Conservation (phyloP, 192 early-diverging fungal species). For the Entomortierella chlamydospora region DNA sequence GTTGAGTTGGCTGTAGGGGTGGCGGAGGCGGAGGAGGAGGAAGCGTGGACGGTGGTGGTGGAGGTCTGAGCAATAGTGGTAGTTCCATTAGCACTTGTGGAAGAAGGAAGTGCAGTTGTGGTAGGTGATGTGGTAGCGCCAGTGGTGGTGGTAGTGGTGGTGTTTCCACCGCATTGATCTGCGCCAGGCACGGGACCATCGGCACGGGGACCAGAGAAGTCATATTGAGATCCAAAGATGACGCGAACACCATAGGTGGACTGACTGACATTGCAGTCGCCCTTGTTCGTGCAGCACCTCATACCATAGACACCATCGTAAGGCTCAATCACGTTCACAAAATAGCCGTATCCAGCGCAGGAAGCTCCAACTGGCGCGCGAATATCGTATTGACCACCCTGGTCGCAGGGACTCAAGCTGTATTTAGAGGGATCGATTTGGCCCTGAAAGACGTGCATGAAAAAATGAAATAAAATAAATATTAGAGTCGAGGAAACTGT, state of each 20-base stretch:
- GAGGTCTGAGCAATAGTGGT: neutral
- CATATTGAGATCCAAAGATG: slow-evolving; percentile 39
- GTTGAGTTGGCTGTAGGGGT: neutral
- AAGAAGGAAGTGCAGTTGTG: neutral
- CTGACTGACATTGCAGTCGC: slow-evolving; percentile 24
- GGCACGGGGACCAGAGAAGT: slow-evolving; percentile 36
- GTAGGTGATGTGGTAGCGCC: neutral
- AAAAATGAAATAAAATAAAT: neutral
- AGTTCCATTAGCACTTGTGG: neutral
- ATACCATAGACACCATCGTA: slow-evolving; percentile 55
- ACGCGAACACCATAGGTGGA: slow-evolving; percentile 20
- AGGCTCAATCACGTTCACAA: slow-evolving; percentile 62
- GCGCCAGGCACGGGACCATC: slow-evolving; percentile 38
- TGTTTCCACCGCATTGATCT: slow-evolving; percentile 19
- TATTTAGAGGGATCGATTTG: slow-evolving; percentile 48
- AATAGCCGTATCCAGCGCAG: slow-evolving; percentile 54
- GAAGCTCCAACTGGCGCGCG: slow-evolving; percentile 45
- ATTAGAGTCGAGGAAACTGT: neutral
- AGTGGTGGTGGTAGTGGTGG: neutral
- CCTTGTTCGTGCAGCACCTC: slow-evolving; percentile 56
- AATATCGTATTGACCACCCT: slow-evolving; percentile 35
- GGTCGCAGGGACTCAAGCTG: slow-evolving; percentile 36
- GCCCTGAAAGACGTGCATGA: slow-evolving; percentile 5
- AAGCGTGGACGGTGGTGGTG: neutral
- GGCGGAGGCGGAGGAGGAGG: neutral